phyloP scores from a whole-genome alignment of 139 green algal species.

The Chlorella sp. region DNA sequence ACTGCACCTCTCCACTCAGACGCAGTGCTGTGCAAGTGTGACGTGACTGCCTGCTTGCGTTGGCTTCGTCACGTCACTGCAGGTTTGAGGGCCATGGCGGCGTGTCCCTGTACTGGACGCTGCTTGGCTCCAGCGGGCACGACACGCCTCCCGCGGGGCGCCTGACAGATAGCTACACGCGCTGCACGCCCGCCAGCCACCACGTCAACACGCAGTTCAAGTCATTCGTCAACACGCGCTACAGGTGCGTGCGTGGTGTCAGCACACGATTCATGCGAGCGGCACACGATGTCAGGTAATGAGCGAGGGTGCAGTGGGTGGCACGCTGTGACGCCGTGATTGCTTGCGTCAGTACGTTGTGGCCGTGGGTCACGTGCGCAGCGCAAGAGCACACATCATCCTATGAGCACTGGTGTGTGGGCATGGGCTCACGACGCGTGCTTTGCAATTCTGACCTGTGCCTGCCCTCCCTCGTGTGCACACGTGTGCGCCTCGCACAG shows the following conservation, averaged over 20 bases:
- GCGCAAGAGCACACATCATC: background rate
- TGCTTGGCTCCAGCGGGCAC: constrained; percentile 26
- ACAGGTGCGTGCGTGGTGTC: background rate
- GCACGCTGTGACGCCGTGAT: background rate
- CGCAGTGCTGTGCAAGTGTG: too few relatives aligned
- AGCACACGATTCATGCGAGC: background rate
- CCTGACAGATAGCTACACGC: constrained; percentile 15
- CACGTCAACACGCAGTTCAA: constrained; percentile 43
- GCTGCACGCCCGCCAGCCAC: constrained; percentile 19
- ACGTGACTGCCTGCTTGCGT: too few relatives aligned
- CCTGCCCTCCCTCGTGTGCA: background rate
- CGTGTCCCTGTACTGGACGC: constrained; percentile 28
- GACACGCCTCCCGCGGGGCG: background rate
- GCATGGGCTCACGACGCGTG: background rate
- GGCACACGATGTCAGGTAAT: background rate
- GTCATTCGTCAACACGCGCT: constrained; percentile 34
- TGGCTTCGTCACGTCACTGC: too few relatives aligned
- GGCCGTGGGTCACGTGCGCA: background rate
- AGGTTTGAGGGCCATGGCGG: constrained; percentile 22
- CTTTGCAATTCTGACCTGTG: background rate
- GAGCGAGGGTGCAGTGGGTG: background rate
- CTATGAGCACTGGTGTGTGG: background rate
- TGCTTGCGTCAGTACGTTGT: background rate
- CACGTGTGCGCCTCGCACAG: background rate
- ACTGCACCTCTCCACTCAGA: too few relatives aligned